These are phyloP conservation scores for Pseudopithomyces chartarum DNA, from an alignment of 2,329 filamentous ascomycete species.

Conservation along the genomic window DNA sequence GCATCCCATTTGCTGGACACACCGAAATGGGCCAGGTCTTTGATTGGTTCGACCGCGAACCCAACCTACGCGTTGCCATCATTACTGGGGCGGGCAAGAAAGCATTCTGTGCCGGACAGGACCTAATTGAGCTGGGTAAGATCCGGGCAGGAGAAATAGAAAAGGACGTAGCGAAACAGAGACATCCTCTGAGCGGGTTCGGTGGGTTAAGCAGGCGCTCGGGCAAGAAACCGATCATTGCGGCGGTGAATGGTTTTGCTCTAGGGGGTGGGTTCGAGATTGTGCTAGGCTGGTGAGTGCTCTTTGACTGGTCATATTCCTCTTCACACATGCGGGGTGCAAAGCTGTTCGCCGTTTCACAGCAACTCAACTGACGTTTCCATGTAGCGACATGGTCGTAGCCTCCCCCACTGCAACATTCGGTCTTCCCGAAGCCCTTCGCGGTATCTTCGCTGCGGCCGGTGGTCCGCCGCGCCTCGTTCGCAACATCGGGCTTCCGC, in stretches of 20 bases:
- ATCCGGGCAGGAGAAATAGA: constrained; percentile 32
- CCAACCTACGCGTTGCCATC: constrained; percentile 53
- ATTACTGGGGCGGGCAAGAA: constrained; percentile 56
- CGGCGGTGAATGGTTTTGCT: constrained; percentile 63
- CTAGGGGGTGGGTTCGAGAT: constrained; percentile 65
- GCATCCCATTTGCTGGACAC: constrained; percentile 47
- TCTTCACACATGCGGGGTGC: background rate
- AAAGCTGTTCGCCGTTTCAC: too few species aligned
- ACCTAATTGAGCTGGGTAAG: constrained; percentile 54
- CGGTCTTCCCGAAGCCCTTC: constrained; percentile 59
- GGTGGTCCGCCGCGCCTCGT: constrained; percentile 59
- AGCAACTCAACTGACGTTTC: constrained; percentile 12
- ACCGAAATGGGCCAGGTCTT: constrained; percentile 57
- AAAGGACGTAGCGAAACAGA: constrained; percentile 28
- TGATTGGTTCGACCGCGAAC: constrained; percentile 60
- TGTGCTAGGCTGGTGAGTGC: constrained; percentile 58
- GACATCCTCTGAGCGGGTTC: constrained; percentile 57
- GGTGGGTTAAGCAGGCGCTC: constrained; percentile 59
- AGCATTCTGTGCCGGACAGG: constrained; percentile 62
- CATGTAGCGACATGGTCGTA: constrained; percentile 56
- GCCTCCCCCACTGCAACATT: constrained; percentile 59
- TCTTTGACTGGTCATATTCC: background rate
- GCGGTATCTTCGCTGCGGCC: constrained; percentile 60
- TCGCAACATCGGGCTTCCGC: constrained; percentile 54
- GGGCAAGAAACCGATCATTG: constrained; percentile 66